These are phyloP conservation scores for Phyllosticta paracitricarpa DNA, from an alignment of 2,329 filamentous ascomycete species.

Conservation along the genomic window DNA sequence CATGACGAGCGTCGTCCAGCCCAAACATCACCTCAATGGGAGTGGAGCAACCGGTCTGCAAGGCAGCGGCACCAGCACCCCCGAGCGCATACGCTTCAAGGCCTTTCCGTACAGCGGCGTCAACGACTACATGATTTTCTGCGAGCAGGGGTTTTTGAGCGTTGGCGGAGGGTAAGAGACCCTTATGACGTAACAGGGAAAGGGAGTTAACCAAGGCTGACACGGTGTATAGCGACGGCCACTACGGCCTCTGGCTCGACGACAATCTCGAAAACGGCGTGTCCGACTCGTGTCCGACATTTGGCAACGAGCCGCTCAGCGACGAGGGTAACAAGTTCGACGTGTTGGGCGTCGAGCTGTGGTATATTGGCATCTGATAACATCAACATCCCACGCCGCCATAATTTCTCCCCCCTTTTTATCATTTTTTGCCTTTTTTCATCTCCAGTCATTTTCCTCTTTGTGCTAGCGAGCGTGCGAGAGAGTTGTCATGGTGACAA, in stretches of 20 bases:
- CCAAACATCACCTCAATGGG: slow-evolving; percentile 20
- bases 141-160: slow-evolving; percentile 74
- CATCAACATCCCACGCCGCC: no score
- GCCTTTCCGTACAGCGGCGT: slow-evolving; percentile 92
- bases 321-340: slow-evolving; percentile 90
- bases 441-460: no score
- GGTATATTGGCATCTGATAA: slow-evolving; percentile 60
- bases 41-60: slow-evolving; percentile 16
- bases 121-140: slow-evolving; percentile 95
- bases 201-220: not conserved
- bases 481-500: no score
- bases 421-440: no score
- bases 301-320: slow-evolving; percentile 88
- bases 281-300: slow-evolving; percentile 76
- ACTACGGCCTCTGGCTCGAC: slow-evolving; percentile 90
- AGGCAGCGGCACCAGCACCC: slow-evolving; percentile 44
- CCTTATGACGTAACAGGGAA: not conserved
- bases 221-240: slow-evolving; percentile 51
- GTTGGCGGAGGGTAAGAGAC: slow-evolving; percentile 61
- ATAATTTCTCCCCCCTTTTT: no score
- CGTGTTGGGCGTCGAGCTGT: slow-evolving; percentile 82
- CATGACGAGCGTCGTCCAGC: slow-evolving; percentile 46
- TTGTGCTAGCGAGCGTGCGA: no score
- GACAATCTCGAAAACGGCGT: slow-evolving; percentile 75
- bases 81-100: slow-evolving; percentile 83